Evolutionary conservation across 192 early-diverging fungal species (phyloP), one percentile per base, ranked within the genome.

Genomic region (Podila minutissima): DNA sequence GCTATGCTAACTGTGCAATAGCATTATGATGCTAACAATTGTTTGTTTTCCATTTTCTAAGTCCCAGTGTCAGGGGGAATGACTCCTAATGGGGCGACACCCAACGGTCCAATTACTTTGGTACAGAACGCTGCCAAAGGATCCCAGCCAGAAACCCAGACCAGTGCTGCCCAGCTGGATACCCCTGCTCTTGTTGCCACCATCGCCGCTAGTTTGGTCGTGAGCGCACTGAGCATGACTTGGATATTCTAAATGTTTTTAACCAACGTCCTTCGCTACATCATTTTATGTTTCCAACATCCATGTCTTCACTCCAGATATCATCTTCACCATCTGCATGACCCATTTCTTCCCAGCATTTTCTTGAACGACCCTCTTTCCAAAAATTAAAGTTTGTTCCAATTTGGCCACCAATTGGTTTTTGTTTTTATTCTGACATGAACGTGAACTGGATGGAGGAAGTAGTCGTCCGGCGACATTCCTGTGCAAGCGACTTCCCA

Each of bases 401-500:
- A 13, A 37, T 63, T 57, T 10, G 38, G 57, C n/a, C 12, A 35
- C 10, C 15, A 15, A 50, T 48, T 26, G 29, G n/a, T n/a, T 49
- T 17, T 12, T 49, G 1, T 51, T 9, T 20, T 59, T 66, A 81
- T 58, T 81, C 60, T 19, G 58, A 66, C 7, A 53, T 38, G 64
- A 73, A 81, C 15, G 57, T 49, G 69, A 81, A 81, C 20, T 62
- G 62, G 32, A 69, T 46, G 7, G n/a, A 48, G 3, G 71, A 61
- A 22, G 19, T 61, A 22, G 66, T 72, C 32, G 22, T 33, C 2
- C 62, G 49, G 1, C 22, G n/a, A 35, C 84, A 86, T 38, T 84
- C 79, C 29, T 66, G 69, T 58, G 77, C 83, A 32, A 95, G 66
- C 28, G 71, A 82, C 31, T 85, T 83, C 19, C 87, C 91, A 64